Evolutionary conservation across 2,329 filamentous ascomycete genomes (phyloP).

Genomic region (Trichoderma semiorbis): DNA sequence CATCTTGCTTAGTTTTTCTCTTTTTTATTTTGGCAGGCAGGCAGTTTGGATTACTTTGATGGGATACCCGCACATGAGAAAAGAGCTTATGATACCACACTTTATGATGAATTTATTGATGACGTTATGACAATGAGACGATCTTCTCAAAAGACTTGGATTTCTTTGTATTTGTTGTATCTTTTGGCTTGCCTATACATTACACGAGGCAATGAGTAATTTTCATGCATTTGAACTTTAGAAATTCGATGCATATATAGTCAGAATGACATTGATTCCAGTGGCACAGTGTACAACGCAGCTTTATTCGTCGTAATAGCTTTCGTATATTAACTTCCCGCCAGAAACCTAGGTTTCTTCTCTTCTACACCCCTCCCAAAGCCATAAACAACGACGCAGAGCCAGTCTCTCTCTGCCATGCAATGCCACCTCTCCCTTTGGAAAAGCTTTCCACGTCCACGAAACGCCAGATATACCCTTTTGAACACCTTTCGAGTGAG

Average conservation of each 20-base stretch:
- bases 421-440: not conserved
- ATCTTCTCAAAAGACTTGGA: not conserved
- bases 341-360: not conserved
- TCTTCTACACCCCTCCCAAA: not conserved
- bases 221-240: not conserved
- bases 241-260: not conserved
- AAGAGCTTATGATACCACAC: not conserved
- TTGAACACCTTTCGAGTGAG: constrained; percentile 1
- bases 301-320: not conserved
- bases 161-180: not conserved
- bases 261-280: not conserved
- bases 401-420: not conserved
- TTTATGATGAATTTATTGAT: not conserved
- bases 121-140: not conserved
- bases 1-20: not conserved
- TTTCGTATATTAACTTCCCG: not conserved
- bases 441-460: not conserved
- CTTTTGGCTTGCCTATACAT: not conserved
- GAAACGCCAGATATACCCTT: constrained; percentile 16
- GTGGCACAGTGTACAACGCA: not conserved
- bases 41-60: not conserved
- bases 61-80: not conserved
- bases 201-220: not conserved
- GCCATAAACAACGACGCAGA: not conserved
- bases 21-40: not conserved